Conservation (phyloP, 164 flowering plant species). For the Umbellularia californica region DNA sequence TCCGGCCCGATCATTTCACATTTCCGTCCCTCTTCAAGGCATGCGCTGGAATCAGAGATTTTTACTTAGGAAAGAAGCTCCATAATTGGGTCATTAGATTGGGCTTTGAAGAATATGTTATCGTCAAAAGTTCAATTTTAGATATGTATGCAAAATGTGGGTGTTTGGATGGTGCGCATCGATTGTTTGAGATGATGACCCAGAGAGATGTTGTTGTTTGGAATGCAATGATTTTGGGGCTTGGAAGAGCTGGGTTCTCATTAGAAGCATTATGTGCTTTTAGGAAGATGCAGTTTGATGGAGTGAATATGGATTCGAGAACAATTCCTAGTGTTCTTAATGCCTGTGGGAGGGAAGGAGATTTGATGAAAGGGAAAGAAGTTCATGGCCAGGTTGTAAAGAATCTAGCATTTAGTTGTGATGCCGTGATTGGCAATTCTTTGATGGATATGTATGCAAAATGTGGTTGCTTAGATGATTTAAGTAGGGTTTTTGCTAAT, state of each 20-base stretch:
- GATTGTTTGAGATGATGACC: constrained; percentile 31
- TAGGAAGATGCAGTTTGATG: constrained; percentile 34
- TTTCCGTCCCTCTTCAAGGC: constrained; percentile 43
- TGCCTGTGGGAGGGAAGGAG: constrained; percentile 46
- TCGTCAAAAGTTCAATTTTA: constrained; percentile 38
- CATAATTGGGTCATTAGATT: constrained; percentile 39
- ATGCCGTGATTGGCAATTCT: constrained; percentile 46
- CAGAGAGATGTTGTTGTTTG: constrained; percentile 39
- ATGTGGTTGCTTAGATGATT: constrained; percentile 25
- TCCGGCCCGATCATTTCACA: constrained; percentile 46
- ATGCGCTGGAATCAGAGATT: constrained; percentile 17
- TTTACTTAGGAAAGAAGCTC: constrained; percentile 17
- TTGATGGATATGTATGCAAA: constrained; percentile 71
- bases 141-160: constrained; percentile 46
- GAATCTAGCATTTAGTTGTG: constrained; percentile 21
- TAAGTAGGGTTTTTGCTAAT: constrained; percentile 23
- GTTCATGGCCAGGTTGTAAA: constrained; percentile 41
- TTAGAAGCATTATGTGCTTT: constrained; percentile 36
- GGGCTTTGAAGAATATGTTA: constrained; percentile 39
- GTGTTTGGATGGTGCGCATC: constrained; percentile 26
- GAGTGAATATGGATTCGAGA: constrained; percentile 35
- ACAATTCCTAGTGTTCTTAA: constrained; percentile 42
- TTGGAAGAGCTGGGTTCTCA: constrained; percentile 35
- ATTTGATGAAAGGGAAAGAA: constrained; percentile 50
- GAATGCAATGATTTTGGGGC: constrained; percentile 50